Percentiles rank a stretch among this genome's conserved stretches.
These are phyloP conservation scores for Porodaedalea pini DNA, from an alignment of 1,284 basidiomycete species.

Conservation along the genomic window DNA sequence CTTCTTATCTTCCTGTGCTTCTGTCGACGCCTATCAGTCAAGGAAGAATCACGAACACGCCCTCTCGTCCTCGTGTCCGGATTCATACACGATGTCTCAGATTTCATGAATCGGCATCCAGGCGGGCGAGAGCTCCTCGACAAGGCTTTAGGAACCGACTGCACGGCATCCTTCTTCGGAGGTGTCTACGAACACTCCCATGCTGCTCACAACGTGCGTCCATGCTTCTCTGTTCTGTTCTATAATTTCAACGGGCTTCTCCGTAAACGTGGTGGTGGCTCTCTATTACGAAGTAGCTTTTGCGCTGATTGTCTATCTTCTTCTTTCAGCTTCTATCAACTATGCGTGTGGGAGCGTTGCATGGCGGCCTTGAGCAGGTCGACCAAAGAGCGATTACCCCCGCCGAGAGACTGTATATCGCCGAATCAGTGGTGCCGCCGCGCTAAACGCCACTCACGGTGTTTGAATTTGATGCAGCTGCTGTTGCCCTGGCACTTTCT, in stretches of 20 bases:
- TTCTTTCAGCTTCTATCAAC: conserved; percentile 68
- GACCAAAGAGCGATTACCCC: conserved; percentile 34
- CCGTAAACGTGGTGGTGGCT: background rate
- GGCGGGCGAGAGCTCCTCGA: conserved; percentile 68
- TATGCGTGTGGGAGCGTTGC: conserved; percentile 78
- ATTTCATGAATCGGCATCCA: conserved; percentile 78
- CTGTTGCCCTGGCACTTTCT: background rate
- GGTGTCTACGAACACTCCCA: conserved; percentile 82
- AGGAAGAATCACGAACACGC: conserved; percentile 61
- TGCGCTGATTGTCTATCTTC: conserved; percentile 2
- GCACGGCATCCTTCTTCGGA: conserved; percentile 81
- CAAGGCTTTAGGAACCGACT: conserved; percentile 72
- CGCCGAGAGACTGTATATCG: conserved; percentile 35
- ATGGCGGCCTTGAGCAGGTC: conserved; percentile 63
- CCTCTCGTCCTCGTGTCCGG: conserved; percentile 75
- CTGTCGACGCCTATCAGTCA: conserved; percentile 41
- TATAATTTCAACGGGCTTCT: background rate
- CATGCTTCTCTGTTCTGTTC: background rate
- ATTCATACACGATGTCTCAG: conserved; percentile 82
- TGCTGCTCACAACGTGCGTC: conserved; percentile 74
- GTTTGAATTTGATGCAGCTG: too few relatives aligned
- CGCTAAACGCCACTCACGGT: background rate
- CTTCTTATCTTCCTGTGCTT: conserved; percentile 9
- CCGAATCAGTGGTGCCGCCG: conserved; percentile 4
- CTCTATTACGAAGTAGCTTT: conserved; percentile 11